phyloP scores from a whole-genome alignment of 345 rosid genomes.

The Rhizophora mangle region DNA sequence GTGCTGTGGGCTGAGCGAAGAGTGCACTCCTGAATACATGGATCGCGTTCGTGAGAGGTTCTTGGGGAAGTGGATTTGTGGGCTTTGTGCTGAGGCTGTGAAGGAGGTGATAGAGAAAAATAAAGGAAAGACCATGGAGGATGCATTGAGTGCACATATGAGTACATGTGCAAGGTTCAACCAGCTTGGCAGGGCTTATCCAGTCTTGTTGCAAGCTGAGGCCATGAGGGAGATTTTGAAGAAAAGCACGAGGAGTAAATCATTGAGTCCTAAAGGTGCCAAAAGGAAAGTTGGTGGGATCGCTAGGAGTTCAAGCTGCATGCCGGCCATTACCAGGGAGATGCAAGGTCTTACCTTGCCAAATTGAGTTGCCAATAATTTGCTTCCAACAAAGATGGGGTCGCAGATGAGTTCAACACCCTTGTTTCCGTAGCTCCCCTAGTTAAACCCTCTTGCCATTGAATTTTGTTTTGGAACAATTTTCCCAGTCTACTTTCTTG shows the following conservation, averaged over 20 bases:
- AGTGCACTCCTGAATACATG: too few species aligned
- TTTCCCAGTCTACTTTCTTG: not conserved
- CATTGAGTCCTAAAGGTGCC: constrained; percentile 45
- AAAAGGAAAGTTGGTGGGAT: constrained; percentile 38
- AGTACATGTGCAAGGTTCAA: constrained; percentile 71
- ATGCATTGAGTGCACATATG: constrained; percentile 71
- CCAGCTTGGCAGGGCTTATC: constrained; percentile 75
- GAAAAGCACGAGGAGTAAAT: constrained; percentile 51
- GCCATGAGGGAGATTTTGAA: constrained; percentile 83
- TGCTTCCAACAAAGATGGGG: not conserved
- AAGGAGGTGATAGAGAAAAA: constrained; percentile 75
- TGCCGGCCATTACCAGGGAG: constrained; percentile 69
- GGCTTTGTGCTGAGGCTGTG: constrained; percentile 58
- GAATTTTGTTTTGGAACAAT: not conserved
- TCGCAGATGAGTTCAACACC: not conserved
- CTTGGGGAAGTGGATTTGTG: too few species aligned
- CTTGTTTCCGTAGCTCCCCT: not conserved
- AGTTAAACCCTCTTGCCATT: not conserved
- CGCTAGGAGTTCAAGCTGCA: constrained; percentile 82
- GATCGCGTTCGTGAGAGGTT: too few species aligned
- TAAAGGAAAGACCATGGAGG: constrained; percentile 46
- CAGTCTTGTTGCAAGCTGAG: constrained; percentile 74
- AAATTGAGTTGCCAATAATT: not conserved
- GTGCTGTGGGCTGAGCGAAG: too few species aligned
- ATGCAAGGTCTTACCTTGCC: constrained; percentile 21